Conservation (phyloP, 768 basidiomycete species). For the Lactarius deliciosus region DNA sequence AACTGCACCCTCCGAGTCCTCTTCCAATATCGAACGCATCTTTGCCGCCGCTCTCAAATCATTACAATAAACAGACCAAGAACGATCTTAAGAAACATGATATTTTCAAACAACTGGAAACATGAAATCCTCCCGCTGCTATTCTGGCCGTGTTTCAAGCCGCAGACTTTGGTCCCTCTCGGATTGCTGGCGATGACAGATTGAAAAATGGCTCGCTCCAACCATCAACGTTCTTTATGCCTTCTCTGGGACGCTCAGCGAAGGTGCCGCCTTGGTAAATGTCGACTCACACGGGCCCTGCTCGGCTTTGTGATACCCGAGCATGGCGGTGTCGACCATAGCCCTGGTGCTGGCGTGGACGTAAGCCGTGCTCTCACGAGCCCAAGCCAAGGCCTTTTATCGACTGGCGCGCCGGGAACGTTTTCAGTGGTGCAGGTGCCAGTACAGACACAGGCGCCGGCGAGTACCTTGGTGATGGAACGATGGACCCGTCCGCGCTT, state of each 20-base stretch:
- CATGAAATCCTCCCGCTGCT: neutral
- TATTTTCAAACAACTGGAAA: neutral
- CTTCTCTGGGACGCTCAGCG: no score
- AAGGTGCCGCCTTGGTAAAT: no score
- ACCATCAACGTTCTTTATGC: no score
- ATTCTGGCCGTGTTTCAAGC: neutral
- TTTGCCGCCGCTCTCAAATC: no score
- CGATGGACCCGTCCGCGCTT: slow-evolving; percentile 27
- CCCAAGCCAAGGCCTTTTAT: neutral
- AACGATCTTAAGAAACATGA: neutral
- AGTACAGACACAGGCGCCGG: neutral
- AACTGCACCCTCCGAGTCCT: neutral
- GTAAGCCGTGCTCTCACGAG: neutral
- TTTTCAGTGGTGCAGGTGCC: neutral
- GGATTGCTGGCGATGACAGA: neutral
- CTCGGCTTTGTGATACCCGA: no score
- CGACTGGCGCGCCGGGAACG: neutral
- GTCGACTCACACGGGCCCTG: no score
- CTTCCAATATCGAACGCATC: no score
- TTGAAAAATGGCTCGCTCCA: neutral
- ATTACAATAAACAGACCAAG: neutral
- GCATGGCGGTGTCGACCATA: no score
- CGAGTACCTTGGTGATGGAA: slow-evolving; percentile 20
- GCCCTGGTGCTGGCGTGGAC: neutral
- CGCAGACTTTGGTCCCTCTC: neutral